Evolutionary conservation across 2,329 filamentous ascomycete genomes (phyloP).

Genomic region (Myriosclerotinia scirpicola): DNA sequence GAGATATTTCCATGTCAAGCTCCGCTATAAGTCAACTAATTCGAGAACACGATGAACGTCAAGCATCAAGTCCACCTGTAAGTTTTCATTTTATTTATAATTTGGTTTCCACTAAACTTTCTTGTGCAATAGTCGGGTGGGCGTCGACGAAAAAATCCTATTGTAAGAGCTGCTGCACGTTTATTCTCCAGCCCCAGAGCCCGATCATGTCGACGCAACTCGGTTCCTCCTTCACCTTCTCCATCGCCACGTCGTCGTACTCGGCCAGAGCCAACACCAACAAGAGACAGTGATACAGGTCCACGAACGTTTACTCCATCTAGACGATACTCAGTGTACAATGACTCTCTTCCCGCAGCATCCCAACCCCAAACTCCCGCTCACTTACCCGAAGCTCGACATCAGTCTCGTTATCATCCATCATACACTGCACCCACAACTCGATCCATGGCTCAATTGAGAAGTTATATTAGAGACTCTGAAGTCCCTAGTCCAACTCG

Average conservation of each 20-base stretch:
- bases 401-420: slow-evolving; percentile 47
- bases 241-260: slow-evolving; percentile 27
- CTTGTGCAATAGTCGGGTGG: slow-evolving; percentile 22
- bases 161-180: slow-evolving; percentile 25
- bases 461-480: slow-evolving; percentile 10
- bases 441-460: slow-evolving; percentile 24
- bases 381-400: slow-evolving; percentile 51
- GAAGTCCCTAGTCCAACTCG: neutral
- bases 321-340: slow-evolving; percentile 46
- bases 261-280: slow-evolving; percentile 15
- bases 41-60: slow-evolving; percentile 1
- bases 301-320: slow-evolving; percentile 33
- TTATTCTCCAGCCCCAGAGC: slow-evolving; percentile 27
- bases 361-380: slow-evolving; percentile 53
- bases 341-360: slow-evolving; percentile 47
- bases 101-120: neutral
- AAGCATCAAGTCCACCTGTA: slow-evolving; percentile 14
- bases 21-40: slow-evolving; percentile 9
- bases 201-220: slow-evolving; percentile 29
- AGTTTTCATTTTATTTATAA: neutral
- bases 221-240: slow-evolving; percentile 26
- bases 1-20: slow-evolving; percentile 9
- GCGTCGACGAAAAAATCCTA: slow-evolving; percentile 14
- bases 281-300: slow-evolving; percentile 5
- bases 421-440: slow-evolving; percentile 47